These are phyloP conservation scores for Tetracladium maxilliforme DNA, from an alignment of 2,329 filamentous ascomycete genomes.

Conservation along the genomic window DNA sequence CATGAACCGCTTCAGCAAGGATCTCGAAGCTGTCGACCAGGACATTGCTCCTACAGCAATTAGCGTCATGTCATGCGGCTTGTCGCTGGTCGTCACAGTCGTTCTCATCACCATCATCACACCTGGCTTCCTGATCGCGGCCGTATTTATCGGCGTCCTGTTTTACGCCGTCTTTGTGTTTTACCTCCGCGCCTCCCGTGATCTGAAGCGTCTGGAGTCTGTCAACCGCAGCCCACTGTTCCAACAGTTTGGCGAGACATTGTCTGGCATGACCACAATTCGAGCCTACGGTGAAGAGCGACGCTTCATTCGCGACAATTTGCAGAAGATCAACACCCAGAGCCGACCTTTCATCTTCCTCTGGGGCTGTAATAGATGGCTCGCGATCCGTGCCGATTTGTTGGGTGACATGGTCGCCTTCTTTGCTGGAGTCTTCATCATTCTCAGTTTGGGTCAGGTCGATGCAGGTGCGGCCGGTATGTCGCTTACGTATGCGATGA, in stretches of 20 bases:
- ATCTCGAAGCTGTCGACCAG: constrained; percentile 87
- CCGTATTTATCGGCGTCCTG: constrained; percentile 65
- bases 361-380: constrained; percentile 95
- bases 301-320: constrained; percentile 85
- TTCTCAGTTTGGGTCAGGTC: constrained; percentile 66
- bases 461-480: constrained; percentile 88
- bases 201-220: constrained; percentile 88
- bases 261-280: constrained; percentile 91
- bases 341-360: constrained; percentile 89
- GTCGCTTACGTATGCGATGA: constrained; percentile 88
- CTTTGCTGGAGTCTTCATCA: constrained; percentile 83
- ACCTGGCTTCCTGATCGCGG: constrained; percentile 79
- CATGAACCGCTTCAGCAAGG: constrained; percentile 98
- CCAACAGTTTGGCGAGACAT: constrained; percentile 93
- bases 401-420: constrained; percentile 86
- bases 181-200: constrained; percentile 85
- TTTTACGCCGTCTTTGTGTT: constrained; percentile 77
- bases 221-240: constrained; percentile 89
- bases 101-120: constrained; percentile 79
- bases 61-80: constrained; percentile 47
- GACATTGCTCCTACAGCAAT: constrained; percentile 90
- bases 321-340: constrained; percentile 77
- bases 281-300: constrained; percentile 90
- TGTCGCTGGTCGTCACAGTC: constrained; percentile 69
- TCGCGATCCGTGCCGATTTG: constrained; percentile 81